phyloP scores from a whole-genome alignment of 768 basidiomycete genomes.

The Russula virescens region DNA sequence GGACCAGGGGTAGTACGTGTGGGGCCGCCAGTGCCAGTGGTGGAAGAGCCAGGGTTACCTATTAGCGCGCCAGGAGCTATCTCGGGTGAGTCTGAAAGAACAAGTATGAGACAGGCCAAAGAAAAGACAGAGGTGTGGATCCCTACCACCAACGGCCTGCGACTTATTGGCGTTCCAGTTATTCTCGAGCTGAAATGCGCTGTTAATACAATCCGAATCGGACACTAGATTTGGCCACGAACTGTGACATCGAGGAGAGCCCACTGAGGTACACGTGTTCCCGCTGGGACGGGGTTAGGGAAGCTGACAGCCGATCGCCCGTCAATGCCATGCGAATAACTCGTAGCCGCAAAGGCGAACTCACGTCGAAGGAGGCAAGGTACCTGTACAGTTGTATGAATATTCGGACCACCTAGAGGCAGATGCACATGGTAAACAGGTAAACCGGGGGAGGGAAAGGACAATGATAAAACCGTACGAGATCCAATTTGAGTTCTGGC shows the following conservation, averaged over 20 bases:
- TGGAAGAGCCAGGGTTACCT: background rate
- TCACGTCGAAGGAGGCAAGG: background rate
- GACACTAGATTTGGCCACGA: background rate
- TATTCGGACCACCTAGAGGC: background rate
- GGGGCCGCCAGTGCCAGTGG: background rate
- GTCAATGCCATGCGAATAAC: background rate
- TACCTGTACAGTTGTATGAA: background rate
- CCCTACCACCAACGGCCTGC: background rate
- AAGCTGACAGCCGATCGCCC: background rate
- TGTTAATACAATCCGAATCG: background rate
- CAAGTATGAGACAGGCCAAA: background rate
- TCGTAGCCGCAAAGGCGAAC: background rate
- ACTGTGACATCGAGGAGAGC: constrained; percentile 8
- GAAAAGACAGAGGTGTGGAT: too few species aligned
- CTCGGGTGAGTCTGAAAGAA: background rate
- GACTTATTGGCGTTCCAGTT: background rate
- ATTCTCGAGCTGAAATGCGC: background rate
- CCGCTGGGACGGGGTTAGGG: constrained; percentile 4
- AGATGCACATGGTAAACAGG: background rate
- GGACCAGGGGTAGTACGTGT: background rate
- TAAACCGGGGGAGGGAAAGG: background rate
- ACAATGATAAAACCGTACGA: background rate
- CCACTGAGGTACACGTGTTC: constrained; percentile 10
- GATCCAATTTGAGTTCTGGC: background rate
- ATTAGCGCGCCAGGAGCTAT: background rate